Percentiles rank a stretch among this genome's conserved stretches.
These are phyloP conservation scores for Lichenothelia convexa DNA, from an alignment of 495 filamentous ascomycete genomes.

Conservation along the genomic window DNA sequence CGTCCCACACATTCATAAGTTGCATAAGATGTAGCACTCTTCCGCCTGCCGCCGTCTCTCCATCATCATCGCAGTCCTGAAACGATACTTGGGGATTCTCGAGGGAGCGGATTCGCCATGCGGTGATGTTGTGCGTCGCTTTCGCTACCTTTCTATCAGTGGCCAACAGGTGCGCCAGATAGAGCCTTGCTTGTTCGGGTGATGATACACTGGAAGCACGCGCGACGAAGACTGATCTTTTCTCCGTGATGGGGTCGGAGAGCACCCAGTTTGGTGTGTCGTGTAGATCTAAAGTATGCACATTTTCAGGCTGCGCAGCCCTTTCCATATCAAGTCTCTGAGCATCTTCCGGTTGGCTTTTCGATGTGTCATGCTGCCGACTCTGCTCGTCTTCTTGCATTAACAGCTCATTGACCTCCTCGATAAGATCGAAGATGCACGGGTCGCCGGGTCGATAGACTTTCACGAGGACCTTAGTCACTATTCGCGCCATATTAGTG, in stretches of 20 bases:
- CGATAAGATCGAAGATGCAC: conserved; percentile 75
- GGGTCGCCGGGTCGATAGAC: conserved; percentile 57
- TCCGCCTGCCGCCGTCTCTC: conserved; percentile 83
- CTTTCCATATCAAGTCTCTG: not conserved
- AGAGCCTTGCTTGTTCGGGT: conserved; percentile 47
- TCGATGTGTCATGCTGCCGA: not conserved
- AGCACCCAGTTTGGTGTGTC: conserved; percentile 13
- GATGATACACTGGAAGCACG: conserved; percentile 49
- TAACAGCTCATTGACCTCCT: conserved; percentile 35
- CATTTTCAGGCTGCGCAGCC: conserved; percentile 17
- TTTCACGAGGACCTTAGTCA: conserved; percentile 42
- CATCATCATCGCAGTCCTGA: conserved; percentile 91
- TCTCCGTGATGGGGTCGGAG: conserved; percentile 53
- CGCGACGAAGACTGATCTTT: conserved; percentile 77
- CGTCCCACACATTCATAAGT: conserved; percentile 83
- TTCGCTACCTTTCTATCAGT: conserved; percentile 64
- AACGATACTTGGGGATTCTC: conserved; percentile 33
- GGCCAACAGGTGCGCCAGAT: conserved; percentile 50
- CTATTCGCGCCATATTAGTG: conserved; percentile 41
- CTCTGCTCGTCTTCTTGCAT: not conserved
- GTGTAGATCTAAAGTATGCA: conserved; percentile 6
- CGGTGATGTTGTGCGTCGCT: conserved; percentile 82
- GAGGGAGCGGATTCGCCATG: conserved; percentile 37
- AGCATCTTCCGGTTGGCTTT: not conserved
- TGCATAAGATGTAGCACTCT: conserved; percentile 78